phyloP scores from a whole-genome alignment of 2,329 filamentous ascomycete genomes.

The Stachybotrys chartarum region DNA sequence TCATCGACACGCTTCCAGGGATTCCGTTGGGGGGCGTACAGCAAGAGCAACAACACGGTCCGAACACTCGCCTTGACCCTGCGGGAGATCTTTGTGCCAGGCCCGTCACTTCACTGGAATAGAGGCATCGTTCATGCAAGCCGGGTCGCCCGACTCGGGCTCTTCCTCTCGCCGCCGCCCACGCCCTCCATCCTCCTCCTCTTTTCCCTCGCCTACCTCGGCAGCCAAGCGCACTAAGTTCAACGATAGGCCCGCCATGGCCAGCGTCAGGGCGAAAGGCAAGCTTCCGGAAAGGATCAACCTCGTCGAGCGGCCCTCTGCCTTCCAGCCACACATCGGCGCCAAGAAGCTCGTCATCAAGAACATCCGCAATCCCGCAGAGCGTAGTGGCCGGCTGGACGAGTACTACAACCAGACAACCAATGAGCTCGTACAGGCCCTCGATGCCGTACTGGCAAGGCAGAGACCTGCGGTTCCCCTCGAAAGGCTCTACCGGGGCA shows the following conservation, averaged over 20 bases:
- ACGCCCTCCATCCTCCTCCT: conserved; percentile 26
- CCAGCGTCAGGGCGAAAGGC: conserved; percentile 28
- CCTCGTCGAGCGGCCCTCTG: conserved; percentile 24
- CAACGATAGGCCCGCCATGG: conserved; percentile 19
- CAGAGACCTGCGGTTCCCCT: conserved; percentile 62
- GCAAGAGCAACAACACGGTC: too few relatives aligned
- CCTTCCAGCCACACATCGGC: conserved; percentile 67
- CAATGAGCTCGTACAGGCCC: conserved; percentile 64
- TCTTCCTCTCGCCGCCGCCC: conserved; percentile 30
- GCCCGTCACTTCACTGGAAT: too few relatives aligned
- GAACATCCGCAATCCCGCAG: conserved; percentile 66
- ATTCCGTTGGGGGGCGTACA: too few relatives aligned
- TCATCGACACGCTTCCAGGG: too few relatives aligned
- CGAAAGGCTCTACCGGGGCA: conserved; percentile 81
- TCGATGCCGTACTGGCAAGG: conserved; percentile 66
- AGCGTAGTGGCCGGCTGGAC: conserved; percentile 53
- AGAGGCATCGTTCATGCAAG: conserved; percentile 21
- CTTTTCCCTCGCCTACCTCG: conserved; percentile 12
- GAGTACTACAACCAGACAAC: conserved; percentile 73
- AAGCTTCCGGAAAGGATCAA: conserved; percentile 31
- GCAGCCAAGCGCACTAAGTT: conserved; percentile 24
- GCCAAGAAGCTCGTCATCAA: conserved; percentile 89
- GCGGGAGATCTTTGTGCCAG: too few relatives aligned
- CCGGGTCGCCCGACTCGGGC: conserved; percentile 18
- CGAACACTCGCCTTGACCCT: too few relatives aligned